phyloP scores from a whole-genome alignment of 257 asterid genomes.

The Ballota nigra region DNA sequence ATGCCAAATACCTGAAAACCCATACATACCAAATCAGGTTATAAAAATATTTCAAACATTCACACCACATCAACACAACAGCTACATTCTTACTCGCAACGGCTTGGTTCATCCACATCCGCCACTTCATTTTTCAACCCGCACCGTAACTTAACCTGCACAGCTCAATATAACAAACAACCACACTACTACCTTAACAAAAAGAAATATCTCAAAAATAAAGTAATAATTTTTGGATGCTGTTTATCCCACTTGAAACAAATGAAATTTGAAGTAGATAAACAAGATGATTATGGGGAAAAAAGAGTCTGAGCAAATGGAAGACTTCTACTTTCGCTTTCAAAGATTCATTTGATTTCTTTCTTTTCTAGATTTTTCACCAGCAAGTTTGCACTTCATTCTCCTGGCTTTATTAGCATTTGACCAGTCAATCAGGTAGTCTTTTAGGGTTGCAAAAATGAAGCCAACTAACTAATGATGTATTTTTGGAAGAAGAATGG shows the following conservation, averaged over 20 bases:
- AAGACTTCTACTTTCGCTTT: background rate
- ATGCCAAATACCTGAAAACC: constrained; percentile 63
- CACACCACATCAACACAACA: background rate
- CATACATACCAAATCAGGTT: constrained; percentile 19
- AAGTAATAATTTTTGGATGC: background rate
- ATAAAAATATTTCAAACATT: background rate
- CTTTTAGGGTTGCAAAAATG: background rate
- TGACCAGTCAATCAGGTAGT: background rate
- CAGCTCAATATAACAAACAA: background rate
- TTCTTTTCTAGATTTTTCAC: background rate
- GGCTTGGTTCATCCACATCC: constrained; percentile 97
- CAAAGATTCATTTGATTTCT: background rate
- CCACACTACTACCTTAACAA: background rate
- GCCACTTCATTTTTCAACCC: constrained; percentile 81
- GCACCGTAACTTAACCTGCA: constrained; percentile 86
- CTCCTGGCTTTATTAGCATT: background rate
- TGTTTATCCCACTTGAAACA: constrained; percentile 12
- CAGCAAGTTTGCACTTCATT: background rate
- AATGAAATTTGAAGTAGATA: background rate
- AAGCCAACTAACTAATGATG: constrained; percentile 1
- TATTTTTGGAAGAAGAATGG: background rate
- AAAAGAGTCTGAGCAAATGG: constrained; percentile 4
- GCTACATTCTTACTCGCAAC: constrained; percentile 80
- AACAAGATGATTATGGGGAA: constrained; percentile 9
- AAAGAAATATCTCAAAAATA: background rate